Percentiles rank a stretch among this genome's conserved stretches.
phyloP scores from a whole-genome alignment of 805 yeast genomes.

The Candida chauliodis region DNA sequence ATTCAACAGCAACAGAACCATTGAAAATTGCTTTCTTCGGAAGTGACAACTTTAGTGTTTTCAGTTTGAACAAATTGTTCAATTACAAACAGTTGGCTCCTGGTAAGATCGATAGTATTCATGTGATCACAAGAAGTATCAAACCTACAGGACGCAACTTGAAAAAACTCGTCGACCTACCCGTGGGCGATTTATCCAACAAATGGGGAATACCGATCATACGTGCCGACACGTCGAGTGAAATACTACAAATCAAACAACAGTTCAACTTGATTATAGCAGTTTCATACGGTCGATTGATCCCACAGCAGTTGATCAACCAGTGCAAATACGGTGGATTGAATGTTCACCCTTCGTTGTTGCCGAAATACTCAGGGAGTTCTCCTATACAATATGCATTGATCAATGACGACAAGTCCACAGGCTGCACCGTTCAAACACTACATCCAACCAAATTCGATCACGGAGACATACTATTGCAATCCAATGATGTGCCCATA shows the following conservation, averaged over 20 bases:
- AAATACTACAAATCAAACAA: conserved; percentile 24
- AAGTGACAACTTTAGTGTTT: conserved; percentile 66
- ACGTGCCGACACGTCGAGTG: conserved; percentile 50
- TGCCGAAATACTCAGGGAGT: conserved; percentile 82
- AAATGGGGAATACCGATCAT: conserved; percentile 30
- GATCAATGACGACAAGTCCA: conserved; percentile 52
- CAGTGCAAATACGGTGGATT: conserved; percentile 61
- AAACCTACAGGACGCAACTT: conserved; percentile 63
- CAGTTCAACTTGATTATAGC: conserved; percentile 73
- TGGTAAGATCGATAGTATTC: conserved; percentile 36
- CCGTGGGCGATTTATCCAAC: conserved; percentile 44
- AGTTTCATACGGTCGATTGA: conserved; percentile 82
- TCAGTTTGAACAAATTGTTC: conserved; percentile 42
- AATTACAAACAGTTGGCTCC: conserved; percentile 16
- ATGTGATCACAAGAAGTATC: conserved; percentile 60
- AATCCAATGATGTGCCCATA: conserved; percentile 45
- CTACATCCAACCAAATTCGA: conserved; percentile 87
- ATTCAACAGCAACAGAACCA: conserved; percentile 5
- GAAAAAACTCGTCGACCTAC: conserved; percentile 46
- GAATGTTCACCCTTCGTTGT: conserved; percentile 88
- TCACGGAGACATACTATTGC: conserved; percentile 65
- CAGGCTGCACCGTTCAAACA: conserved; percentile 90
- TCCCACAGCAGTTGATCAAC: conserved; percentile 59
- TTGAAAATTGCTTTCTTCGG: conserved; percentile 67
- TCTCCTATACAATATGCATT: conserved; percentile 85